Conservation (phyloP, 345 rosid species). For the Moricandia arvensis region DNA sequence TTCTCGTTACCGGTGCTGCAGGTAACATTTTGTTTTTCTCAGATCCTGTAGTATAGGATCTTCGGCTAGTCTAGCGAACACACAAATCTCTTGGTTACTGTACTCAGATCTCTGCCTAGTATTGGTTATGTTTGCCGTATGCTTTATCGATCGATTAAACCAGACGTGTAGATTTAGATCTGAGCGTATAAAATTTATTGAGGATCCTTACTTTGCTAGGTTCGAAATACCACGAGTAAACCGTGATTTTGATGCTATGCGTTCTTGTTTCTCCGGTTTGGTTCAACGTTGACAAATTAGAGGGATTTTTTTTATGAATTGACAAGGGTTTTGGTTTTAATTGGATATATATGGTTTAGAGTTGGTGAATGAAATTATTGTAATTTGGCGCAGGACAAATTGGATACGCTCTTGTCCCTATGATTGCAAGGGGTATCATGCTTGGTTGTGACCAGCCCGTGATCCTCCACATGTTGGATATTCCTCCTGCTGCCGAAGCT, state of each 20-base stretch:
- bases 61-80: background rate
- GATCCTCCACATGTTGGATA: constrained; percentile 98
- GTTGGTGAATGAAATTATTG: background rate
- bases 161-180: background rate
- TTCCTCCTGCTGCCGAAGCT: constrained; percentile 97
- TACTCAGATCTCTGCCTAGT: constrained; percentile 25
- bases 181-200: background rate
- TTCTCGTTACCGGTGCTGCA: constrained; percentile 99
- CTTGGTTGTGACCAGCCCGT: constrained; percentile 98
- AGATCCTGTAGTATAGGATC: constrained; percentile 13
- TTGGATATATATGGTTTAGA: background rate
- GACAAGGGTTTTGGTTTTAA: no score
- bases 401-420: constrained; percentile 98
- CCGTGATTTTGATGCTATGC: background rate
- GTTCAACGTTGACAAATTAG: background rate
- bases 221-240: background rate
- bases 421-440: constrained; percentile 99
- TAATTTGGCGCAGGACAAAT: constrained; percentile 74
- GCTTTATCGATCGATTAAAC: background rate
- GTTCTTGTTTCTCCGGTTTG: background rate
- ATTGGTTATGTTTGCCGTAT: background rate
- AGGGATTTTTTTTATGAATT: no score
- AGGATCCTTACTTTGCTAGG: constrained; percentile 3
- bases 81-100: background rate
- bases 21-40: constrained; percentile 43